These are phyloP conservation scores for Boletus sensibilis DNA, from an alignment of 768 basidiomycete species.

Conservation along the genomic window DNA sequence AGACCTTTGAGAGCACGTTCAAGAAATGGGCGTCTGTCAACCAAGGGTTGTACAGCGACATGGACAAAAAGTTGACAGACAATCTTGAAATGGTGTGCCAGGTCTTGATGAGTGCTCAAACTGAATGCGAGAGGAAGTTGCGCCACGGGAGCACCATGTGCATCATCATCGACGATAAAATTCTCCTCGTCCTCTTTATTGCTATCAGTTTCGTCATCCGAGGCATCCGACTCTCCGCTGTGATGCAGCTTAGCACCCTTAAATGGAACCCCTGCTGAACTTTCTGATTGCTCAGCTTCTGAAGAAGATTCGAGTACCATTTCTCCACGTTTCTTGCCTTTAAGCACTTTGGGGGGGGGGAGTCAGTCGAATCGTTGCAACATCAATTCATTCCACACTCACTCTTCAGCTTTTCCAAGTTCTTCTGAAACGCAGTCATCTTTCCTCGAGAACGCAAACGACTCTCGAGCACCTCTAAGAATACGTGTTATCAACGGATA, in stretches of 20 bases:
- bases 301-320: conserved; percentile 32
- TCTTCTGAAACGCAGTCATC: conserved; percentile 58
- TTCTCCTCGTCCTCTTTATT: conserved; percentile 31
- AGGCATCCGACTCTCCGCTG: conserved; percentile 36
- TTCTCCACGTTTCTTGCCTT: conserved; percentile 47
- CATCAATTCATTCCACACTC: neutral
- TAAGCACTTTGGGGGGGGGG: conserved; percentile 7
- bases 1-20: conserved; percentile 49
- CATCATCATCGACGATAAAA: conserved; percentile 69
- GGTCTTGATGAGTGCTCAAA: conserved; percentile 73
- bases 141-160: conserved; percentile 34
- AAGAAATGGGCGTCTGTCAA: conserved; percentile 56
- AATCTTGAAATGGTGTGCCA: conserved; percentile 80
- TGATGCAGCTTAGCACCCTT: conserved; percentile 45
- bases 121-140: conserved; percentile 78
- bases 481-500: neutral
- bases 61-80: conserved; percentile 87
- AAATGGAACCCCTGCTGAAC: conserved; percentile 36
- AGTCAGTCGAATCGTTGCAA: conserved; percentile 1
- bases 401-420: conserved; percentile 69
- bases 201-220: conserved; percentile 33
- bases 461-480: conserved; percentile 57
- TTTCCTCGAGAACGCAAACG: conserved; percentile 64
- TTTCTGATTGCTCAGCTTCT: conserved; percentile 32
- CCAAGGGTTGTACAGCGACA: conserved; percentile 59